Evolutionary conservation across 2,329 filamentous ascomycete species (phyloP).

Genomic region (Truncatella angustata): DNA sequence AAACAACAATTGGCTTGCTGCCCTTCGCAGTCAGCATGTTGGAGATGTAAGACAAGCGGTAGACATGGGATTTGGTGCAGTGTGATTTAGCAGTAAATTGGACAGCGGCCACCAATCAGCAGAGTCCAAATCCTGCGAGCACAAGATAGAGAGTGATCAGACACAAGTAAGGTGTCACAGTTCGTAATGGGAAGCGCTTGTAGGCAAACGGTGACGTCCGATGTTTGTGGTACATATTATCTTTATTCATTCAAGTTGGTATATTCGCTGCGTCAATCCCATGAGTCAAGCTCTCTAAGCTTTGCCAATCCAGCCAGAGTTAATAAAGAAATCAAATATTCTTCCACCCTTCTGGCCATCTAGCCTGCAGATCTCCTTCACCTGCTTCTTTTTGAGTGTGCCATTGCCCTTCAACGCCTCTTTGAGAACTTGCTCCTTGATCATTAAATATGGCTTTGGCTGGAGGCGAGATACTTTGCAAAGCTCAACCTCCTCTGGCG

Average conservation of each 20-base stretch:
- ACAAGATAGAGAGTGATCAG: no score
- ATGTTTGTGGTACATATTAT: no score
- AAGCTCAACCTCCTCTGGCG: constrained; percentile 78
- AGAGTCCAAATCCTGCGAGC: no score
- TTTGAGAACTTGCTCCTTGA: constrained; percentile 89
- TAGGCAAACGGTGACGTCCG: no score
- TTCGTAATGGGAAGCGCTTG: no score
- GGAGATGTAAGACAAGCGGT: no score
- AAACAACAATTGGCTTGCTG: no score
- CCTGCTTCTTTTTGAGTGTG: constrained; percentile 88
- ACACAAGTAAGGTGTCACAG: no score
- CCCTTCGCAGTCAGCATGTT: no score
- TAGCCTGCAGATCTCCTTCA: constrained; percentile 78
- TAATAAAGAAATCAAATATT: constrained; percentile 93
- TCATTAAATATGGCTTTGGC: constrained; percentile 91
- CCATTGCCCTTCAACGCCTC: constrained; percentile 90
- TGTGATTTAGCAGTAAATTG: no score
- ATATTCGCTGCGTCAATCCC: not conserved
- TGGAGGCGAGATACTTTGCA: constrained; percentile 82
- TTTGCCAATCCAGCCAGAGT: constrained; percentile 88
- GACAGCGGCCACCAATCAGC: no score
- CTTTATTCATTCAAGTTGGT: not conserved
- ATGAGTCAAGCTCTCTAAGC: constrained; percentile 44
- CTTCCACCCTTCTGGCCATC: constrained; percentile 82
- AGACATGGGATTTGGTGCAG: no score